Base-by-base conservation (phyloP, 148 eudicot genomes). In the Fagopyrum homotropicum region DNA sequence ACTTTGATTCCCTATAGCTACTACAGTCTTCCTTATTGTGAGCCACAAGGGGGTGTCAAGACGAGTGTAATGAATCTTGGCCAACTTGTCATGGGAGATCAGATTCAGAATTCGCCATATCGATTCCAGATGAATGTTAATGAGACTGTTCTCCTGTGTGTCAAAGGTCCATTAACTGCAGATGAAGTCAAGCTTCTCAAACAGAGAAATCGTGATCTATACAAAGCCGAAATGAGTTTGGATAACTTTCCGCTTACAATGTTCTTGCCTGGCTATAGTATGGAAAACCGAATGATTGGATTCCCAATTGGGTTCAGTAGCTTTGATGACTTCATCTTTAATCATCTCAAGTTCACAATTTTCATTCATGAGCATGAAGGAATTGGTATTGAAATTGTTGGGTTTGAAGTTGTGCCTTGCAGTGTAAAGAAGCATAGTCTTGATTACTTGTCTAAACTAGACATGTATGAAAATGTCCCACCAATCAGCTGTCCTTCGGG, bases 61-160 rank as follows among this genome's bases (percentile, higher is more conserved):
- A 86, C 87, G 73, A 88, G 96, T 79, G 92, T 90, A 11, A 92
- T 87, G 78, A 90, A 90, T 88, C 89, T 90, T 11, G 96, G 96
- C 14, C 92, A 88, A 76, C 83, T 88, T 60, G 88, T 90, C 45
- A 87, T 90, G 92, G 96, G 96, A 30, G 96, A 90, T 75, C 88
- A 86, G 79, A 87, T 90, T 68, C 88, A 85, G 75, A 90, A 84
- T 71, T 88, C 92, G 7, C 90, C 96, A 7, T 90, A 90, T 55
- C 85, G 92, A 30, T 88, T 88, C 72, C 81, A 79, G 9, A 88
- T 90, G 96, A 85, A 91, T 69, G 61, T 46, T 56, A 89, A 86
- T 49, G 93, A 91, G 80, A 57, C 96, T 2, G 55, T 86, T 55
- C 89, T 80, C 77, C 75, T 89, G 76, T 91, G 96, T 82, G 84